Evolutionary conservation across 768 basidiomycete genomes (phyloP), one percentile per base, ranked within the genome.

Genomic region (Sarcodon aspratus): DNA sequence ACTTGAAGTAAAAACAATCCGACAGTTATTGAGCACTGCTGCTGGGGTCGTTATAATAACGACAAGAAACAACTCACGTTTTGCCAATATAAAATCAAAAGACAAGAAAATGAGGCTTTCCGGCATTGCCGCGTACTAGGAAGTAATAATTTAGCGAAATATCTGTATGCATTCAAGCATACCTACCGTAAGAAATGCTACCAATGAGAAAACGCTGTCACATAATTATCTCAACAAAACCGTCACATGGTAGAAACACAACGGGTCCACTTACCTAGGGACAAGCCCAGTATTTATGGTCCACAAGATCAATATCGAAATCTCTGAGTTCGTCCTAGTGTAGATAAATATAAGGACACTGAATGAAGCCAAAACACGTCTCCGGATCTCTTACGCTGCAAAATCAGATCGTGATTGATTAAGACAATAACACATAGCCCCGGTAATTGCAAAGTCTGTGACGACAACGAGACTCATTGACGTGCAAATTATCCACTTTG

Each of bases 11-110:
- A 3, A 47, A 36, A 17, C 32, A 7, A 45, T 10, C 15, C n/a
- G n/a, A n/a, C n/a, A n/a, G n/a, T n/a, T n/a, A 36, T 9, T 13
- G 33, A 46, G 13, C n/a, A 11, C 10, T 33, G 8, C 32, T 10
- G 11, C 21, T 5, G 17, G 31, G 48, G 21, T 27, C 21, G 31
- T 27, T 3, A 27, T 27, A 27, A 27, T 27, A 27, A 27, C n/a
- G n/a, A n/a, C n/a, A n/a, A n/a, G n/a, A n/a, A n/a, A n/a, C 5
- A 9, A 33, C 57, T 37, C 17, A 58, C 57, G 50, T 50, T 57
- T 57, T 15, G 57, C 54, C 21, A 58, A 48, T 11, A 55, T 47
- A 46, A 57, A 57, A 42, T 57, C 56, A 21, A 57, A 48, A 7
- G 49, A 50, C 4, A 57, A 48, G 37, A 57, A 58, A 11, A 56